These are phyloP conservation scores for Hirschioporus abietinus DNA, from an alignment of 768 basidiomycete species.

Conservation along the genomic window DNA sequence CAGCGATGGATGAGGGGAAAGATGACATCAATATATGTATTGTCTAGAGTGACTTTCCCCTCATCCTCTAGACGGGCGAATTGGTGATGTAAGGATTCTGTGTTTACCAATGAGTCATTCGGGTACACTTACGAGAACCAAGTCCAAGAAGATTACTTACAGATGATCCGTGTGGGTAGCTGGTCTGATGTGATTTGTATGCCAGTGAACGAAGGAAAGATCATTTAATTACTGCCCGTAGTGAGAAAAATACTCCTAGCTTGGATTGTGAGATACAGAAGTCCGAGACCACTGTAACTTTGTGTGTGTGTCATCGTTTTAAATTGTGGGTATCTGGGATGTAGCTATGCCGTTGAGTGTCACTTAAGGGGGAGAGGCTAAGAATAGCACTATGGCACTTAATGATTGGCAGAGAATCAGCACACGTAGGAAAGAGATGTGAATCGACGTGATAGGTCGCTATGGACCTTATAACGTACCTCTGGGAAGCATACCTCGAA, in stretches of 20 bases:
- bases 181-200: not conserved
- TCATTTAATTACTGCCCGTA: not conserved
- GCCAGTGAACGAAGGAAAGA: not conserved
- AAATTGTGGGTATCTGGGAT: not conserved
- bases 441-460: not conserved
- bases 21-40: too few relatives aligned
- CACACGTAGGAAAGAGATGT: not conserved
- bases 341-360: not conserved
- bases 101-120: too few relatives aligned
- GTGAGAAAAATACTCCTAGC: not conserved
- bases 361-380: not conserved
- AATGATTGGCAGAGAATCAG: not conserved
- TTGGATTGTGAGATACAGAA: not conserved
- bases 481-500: not conserved
- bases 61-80: too few relatives aligned
- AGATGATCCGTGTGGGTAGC: too few relatives aligned
- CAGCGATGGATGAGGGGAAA: too few relatives aligned
- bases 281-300: not conserved
- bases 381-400: not conserved
- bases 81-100: too few relatives aligned
- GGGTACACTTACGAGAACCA: too few relatives aligned
- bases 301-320: not conserved
- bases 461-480: not conserved
- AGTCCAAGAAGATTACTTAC: too few relatives aligned
- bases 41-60: too few relatives aligned